Conservation (phyloP, 2,329 filamentous ascomycete species). For the Phialophora verrucosa region DNA sequence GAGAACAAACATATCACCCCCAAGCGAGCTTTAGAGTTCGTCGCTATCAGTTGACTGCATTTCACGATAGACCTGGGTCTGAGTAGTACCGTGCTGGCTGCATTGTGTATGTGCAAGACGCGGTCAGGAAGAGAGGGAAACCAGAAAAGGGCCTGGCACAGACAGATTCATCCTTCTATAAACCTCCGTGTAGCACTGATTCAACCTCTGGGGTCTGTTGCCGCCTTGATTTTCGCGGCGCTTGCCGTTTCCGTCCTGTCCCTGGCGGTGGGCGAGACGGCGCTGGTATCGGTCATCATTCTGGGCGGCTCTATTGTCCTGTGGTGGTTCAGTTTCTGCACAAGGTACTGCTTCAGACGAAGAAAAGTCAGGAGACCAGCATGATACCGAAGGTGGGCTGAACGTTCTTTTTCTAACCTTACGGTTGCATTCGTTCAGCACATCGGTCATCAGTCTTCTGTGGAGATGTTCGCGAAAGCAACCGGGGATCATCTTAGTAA, state of each 20-base stretch:
- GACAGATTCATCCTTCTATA: background rate
- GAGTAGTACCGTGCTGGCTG: conserved; percentile 3
- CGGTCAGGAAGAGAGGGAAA: background rate
- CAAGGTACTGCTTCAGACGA: conserved; percentile 1
- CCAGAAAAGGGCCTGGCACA: background rate
- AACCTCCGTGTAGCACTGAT: conserved; percentile 3
- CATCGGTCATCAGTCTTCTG: background rate
- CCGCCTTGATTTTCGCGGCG: conserved; percentile 2
- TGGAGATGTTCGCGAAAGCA: background rate
- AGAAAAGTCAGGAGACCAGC: background rate
- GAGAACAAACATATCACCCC: conserved; percentile 6
- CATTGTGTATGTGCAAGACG: conserved; percentile 10
- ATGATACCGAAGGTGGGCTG: background rate
- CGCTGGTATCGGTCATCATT: conserved; percentile 5
- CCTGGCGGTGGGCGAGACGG: background rate
- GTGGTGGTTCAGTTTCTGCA: conserved; percentile 6
- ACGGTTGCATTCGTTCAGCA: background rate
- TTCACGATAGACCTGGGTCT: conserved; percentile 12
- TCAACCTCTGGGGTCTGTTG: background rate
- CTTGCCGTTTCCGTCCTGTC: conserved; percentile 9
- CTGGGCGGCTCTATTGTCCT: background rate
- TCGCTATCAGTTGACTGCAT: conserved; percentile 9
- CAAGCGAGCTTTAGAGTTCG: background rate
- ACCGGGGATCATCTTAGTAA: background rate
- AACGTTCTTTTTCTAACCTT: background rate